Base-by-base conservation (phyloP, 768 basidiomycete species). In the Nevesoporus exiguus region DNA sequence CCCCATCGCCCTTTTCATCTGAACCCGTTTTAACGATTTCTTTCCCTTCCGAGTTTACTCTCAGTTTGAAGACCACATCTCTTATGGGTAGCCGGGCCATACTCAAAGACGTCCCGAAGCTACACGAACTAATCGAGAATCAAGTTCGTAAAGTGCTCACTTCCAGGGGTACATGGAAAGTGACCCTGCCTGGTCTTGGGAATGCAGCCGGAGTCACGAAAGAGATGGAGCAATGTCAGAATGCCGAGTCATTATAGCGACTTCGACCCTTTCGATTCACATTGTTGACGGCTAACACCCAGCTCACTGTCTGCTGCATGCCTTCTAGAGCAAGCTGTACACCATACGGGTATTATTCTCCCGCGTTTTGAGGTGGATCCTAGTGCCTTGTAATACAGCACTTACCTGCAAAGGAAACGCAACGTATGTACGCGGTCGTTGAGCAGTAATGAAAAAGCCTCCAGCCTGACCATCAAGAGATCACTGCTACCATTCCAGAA, bases 31-130 rank as follows among this genome's bases (percentile, higher is more conserved):
- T 96, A 52, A 83, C 84, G 1, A 66, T 96, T 33, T 83, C 83
- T 29, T 80, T 99, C 21, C 83, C 89, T 24, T 88, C 93, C 2
- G 85, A 91, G 63, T 97, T 99, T 64, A 83, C 83, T 15, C 83
- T 99, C 19, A 84, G 89, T 61, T 77, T 99, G 40, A 83, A 86
- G 47, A 94, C 92, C 11, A 92, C 86, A 7, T 98, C 94, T 25
- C 80, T 98, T 5, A 86, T 98, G 76, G 97, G 97, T 19, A 94
- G 91, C 60, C 85, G 96, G 42, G 95, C 97, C n/a, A 97, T 98
- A 72, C 79, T 99, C 1, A 93, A 93, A 55, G 94, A 99, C 65
- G 90, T 99, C 1, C 96, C 97, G 24, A 99, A 99, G 71, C 76
- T 98, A 15, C 95, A 98, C 61, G 95, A 99, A 68, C 78, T 99